phyloP scores from a whole-genome alignment of 2,329 filamentous ascomycete species.

The Nigrospora oryzae region DNA sequence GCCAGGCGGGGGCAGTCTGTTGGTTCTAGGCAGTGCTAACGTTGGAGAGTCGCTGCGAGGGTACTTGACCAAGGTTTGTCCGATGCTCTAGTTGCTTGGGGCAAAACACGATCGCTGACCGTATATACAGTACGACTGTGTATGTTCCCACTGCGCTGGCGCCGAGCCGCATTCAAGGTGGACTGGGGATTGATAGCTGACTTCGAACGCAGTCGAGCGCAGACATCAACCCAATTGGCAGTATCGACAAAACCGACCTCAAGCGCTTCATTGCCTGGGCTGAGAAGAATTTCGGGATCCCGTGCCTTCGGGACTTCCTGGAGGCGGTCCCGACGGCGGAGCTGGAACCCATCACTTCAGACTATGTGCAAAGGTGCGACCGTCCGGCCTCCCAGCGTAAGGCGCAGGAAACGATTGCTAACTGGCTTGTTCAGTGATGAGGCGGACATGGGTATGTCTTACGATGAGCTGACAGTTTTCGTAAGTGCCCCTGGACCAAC shows the following conservation, averaged over 20 bases:
- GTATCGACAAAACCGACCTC: constrained; percentile 44
- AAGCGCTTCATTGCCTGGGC: constrained; percentile 66
- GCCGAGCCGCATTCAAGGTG: background rate
- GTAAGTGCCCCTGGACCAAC: constrained; percentile 1
- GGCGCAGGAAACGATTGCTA: constrained; percentile 22
- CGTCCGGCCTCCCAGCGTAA: constrained; percentile 17
- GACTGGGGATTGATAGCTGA: background rate
- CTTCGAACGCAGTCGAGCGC: constrained; percentile 21
- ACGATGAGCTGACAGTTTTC: constrained; percentile 33
- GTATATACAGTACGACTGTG: background rate
- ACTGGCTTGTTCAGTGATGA: constrained; percentile 14
- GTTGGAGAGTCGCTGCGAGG: constrained; percentile 46
- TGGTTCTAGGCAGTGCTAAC: constrained; percentile 62
- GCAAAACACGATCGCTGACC: background rate
- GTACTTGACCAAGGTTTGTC: constrained; percentile 16
- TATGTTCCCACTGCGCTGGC: too few relatives aligned
- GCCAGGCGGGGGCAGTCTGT: constrained; percentile 47
- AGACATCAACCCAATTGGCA: constrained; percentile 55
- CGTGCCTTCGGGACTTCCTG: constrained; percentile 59
- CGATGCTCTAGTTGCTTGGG: too few relatives aligned
- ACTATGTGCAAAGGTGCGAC: constrained; percentile 27
- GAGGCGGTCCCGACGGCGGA: constrained; percentile 54
- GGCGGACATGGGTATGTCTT: constrained; percentile 45
- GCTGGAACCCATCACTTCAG: constrained; percentile 55
- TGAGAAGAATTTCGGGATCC: constrained; percentile 47